These are phyloP conservation scores for Suaeda aralocaspica DNA, from an alignment of 148 eudicot species.

Conservation along the genomic window DNA sequence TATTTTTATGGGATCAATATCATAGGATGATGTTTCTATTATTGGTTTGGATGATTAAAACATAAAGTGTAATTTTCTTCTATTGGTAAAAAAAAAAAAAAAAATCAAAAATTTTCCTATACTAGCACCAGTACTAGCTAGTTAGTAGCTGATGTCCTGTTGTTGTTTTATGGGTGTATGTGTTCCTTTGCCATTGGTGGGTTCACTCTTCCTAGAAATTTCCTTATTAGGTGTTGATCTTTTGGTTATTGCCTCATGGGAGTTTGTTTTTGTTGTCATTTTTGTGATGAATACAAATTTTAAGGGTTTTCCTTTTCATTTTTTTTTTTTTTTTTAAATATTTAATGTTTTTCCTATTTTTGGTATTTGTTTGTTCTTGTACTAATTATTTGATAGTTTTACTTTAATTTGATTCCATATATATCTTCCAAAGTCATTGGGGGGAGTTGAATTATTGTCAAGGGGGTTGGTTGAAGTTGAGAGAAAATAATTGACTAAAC, in stretches of 20 bases:
- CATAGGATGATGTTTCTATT: constrained; percentile 21
- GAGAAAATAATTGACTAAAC: constrained; percentile 1
- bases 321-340: neutral
- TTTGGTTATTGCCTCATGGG: constrained; percentile 14
- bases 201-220: constrained; percentile 14
- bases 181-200: constrained; percentile 22
- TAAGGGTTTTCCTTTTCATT: neutral
- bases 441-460: constrained; percentile 21
- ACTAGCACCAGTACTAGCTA: too few species aligned
- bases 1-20: constrained; percentile 20
- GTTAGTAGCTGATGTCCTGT: neutral
- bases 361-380: constrained; percentile 4
- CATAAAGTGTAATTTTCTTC: neutral
- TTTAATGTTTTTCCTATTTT: neutral
- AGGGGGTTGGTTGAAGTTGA: constrained; percentile 29
- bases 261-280: constrained; percentile 15
- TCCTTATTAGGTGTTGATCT: constrained; percentile 22
- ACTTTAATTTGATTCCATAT: neutral
- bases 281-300: constrained; percentile 8
- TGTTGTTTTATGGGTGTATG: constrained; percentile 11
- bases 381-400: neutral
- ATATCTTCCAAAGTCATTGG: constrained; percentile 25
- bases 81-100: neutral
- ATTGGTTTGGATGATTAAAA: constrained; percentile 14
- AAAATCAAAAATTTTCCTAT: too few species aligned